phyloP scores from a whole-genome alignment of 1,139 yeast genomes.

The Geotrichum aggregatum region DNA sequence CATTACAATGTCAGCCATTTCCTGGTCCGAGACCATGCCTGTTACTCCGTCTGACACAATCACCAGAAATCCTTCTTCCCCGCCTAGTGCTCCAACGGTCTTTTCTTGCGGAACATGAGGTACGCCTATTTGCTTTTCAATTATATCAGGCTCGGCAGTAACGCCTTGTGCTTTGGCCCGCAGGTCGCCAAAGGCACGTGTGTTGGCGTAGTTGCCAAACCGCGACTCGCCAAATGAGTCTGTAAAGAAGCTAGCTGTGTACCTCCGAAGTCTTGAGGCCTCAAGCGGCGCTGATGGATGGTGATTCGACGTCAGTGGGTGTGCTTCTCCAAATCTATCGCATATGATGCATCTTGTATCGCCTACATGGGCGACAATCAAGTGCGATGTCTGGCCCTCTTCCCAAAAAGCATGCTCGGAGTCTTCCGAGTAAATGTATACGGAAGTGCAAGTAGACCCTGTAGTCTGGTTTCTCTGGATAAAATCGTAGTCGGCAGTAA shows the following conservation, averaged over 20 bases:
- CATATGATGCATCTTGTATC: conserved; percentile 79
- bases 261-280: conserved; percentile 63
- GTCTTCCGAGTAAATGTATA: conserved; percentile 50
- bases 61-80: conserved; percentile 77
- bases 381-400: conserved; percentile 59
- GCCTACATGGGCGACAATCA: conserved; percentile 88
- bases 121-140: conserved; percentile 60
- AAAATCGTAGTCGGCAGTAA: conserved; percentile 54
- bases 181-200: conserved; percentile 88
- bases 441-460: conserved; percentile 85
- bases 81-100: conserved; percentile 42
- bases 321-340: conserved; percentile 65
- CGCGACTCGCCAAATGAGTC: conserved; percentile 94
- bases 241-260: conserved; percentile 68
- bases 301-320: conserved; percentile 71
- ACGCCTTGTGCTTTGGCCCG: conserved; percentile 78
- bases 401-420: conserved; percentile 60
- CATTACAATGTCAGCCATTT: conserved; percentile 79
- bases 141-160: conserved; percentile 86
- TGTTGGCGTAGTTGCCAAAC: conserved; percentile 79
- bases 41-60: conserved; percentile 86
- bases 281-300: conserved; percentile 86
- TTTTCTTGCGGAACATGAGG: conserved; percentile 33
- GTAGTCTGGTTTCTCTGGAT: conserved; percentile 40
- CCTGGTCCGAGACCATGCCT: conserved; percentile 78